Conservation (phyloP, 106 monocot genomes). For the Ottelia alismoides region DNA sequence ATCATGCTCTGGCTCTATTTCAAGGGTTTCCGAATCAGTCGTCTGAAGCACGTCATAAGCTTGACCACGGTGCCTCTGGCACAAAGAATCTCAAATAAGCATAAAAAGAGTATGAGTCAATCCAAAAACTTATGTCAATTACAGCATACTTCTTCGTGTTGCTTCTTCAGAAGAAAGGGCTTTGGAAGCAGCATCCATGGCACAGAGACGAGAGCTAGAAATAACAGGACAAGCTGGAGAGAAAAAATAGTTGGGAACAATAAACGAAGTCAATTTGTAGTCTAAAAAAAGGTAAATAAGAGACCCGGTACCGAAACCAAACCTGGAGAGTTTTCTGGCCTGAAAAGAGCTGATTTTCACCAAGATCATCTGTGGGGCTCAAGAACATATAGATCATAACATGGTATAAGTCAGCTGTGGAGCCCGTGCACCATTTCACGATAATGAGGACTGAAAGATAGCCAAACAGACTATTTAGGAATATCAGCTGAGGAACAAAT, state of each 20-base stretch:
- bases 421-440: too few species aligned
- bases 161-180: slow-evolving; percentile 19
- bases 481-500: too few species aligned
- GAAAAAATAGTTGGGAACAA: background rate
- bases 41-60: slow-evolving; percentile 55
- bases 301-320: background rate
- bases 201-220: slow-evolving; percentile 79
- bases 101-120: background rate
- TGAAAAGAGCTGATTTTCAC: too few species aligned
- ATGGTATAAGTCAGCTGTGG: too few species aligned
- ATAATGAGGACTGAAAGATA: too few species aligned
- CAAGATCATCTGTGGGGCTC: too few species aligned
- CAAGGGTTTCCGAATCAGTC: slow-evolving; percentile 50
- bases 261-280: background rate
- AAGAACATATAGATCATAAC: too few species aligned
- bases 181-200: slow-evolving; percentile 30
- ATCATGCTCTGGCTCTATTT: slow-evolving; percentile 44
- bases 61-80: slow-evolving; percentile 90
- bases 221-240: slow-evolving; percentile 71
- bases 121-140: background rate
- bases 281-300: background rate
- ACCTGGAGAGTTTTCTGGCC: too few species aligned
- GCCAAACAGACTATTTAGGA: too few species aligned
- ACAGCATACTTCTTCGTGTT: slow-evolving; percentile 20
- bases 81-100: too few species aligned